Evolutionary conservation across 2,329 filamentous ascomycete genomes (phyloP), one percentile per base, ranked within the genome.

Genomic region (Cytospora piceae): DNA sequence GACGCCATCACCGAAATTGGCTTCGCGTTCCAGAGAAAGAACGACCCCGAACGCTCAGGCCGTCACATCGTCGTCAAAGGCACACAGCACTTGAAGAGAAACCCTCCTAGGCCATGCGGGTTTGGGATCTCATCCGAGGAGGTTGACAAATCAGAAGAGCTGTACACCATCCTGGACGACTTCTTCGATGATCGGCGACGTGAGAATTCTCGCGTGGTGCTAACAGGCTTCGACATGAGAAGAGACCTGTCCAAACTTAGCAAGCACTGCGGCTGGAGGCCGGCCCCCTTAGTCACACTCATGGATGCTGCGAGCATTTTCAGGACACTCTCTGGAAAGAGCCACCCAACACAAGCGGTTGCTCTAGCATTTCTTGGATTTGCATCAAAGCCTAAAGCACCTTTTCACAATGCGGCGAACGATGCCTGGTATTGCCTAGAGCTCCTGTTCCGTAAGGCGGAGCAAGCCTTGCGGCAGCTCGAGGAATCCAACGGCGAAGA

Each of bases 371-470:
- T 3, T 4, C 14, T 46, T 14, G 56, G 56, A 5, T 29, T 42
- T 20, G 4, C 24, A 20, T 3, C 1, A 17, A 22, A 7, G 12
- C 17, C 7, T 7, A 29, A 22, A 20, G 37, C 32, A 17, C 37
- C 24, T 12, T 31, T 58, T 14, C 37, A 58, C 37, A 58, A 58
- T 22, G 56, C 56, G 15, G 56, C 24, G 12, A 58, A 58, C 29
- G 24, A 58, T 15, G 57, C 42, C 6, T 34, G 57, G 29, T 34
- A 49, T 51, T 9, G 27, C 32, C 29, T 51, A 11, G 57, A 59
- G 20, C 24, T 59, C 57, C 57, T 42, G 27, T 59, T 51, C 32
- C 57, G 39, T n/a, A 24, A 51, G 20, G 57, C 57, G 15, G 39
- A 59, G 17, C 39, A 59, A 31, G 39, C 39, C 9, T 4, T 22